Base-by-base conservation (phyloP, 495 filamentous ascomycete genomes). In the Trichoderma erinaceum region DNA sequence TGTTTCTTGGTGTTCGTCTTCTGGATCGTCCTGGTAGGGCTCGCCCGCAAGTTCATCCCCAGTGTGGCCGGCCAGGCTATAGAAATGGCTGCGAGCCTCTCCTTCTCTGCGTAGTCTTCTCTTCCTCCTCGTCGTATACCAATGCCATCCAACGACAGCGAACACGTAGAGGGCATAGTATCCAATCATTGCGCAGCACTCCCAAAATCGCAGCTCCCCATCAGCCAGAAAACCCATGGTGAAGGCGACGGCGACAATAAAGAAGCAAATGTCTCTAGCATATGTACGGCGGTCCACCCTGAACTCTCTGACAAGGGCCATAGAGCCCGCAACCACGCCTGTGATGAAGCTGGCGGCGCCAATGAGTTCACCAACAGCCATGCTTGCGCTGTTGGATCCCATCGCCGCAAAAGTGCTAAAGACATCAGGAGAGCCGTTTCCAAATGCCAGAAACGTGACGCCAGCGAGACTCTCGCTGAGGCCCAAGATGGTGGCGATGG, bases 361-460 rank as follows among this genome's bases (percentile, higher is more conserved):
- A 38, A 99, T 92, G 65, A 99, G 82, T 78, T 99, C 96, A 41
- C 96, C 96, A 69, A 98, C 88, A 1, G 96, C 96, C 78, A 99
- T 83, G 77, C 93, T 97, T 4, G 93, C 96, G 73, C 92, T 96
- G 72, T 98, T 91, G 32, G 93, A 95, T 75, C 88, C 88, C 93
- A 99, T 98, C 68, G 96, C 96, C 38, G 94, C 96, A 74, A 98
- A 97, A 3, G 96, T 99, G 48, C 92, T 96, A 77, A 99, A 99
- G 21, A 99, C 93, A 77, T 99, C 96, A 0, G 96, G 96, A 70
- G 93, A 97, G n/a, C 96, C 96, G 79, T 99, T 99, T 66, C 96
- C 96, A 77, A 99, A 95, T 4, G 96, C 96, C 65, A 98, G 82
- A 72, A 99, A 96, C 1, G 96, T 99, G 21, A 99, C 96, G 29